phyloP scores from a whole-genome alignment of 2,329 filamentous ascomycete species.

The Ceratocystis papillata region DNA sequence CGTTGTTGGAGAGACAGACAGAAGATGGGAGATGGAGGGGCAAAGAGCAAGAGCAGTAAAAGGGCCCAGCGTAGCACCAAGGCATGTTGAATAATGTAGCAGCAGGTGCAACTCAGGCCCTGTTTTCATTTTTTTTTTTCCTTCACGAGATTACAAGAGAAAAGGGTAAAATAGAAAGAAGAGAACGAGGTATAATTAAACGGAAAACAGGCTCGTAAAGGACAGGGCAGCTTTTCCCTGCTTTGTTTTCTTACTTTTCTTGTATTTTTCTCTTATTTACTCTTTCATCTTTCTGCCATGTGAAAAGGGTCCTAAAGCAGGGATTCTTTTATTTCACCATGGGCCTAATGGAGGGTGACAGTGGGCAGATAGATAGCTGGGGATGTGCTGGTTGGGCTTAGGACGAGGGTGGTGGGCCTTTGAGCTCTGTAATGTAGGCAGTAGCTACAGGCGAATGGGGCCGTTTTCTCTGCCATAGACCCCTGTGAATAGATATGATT shows the following conservation, averaged over 20 bases:
- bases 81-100: too few species aligned
- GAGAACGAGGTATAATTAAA: neutral
- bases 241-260: neutral
- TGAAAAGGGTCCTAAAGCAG: constrained; percentile 10
- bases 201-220: neutral
- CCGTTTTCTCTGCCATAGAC: too few species aligned
- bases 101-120: too few species aligned
- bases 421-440: neutral
- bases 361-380: neutral
- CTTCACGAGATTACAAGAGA: neutral
- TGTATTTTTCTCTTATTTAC: neutral
- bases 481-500: too few species aligned
- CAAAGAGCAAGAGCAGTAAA: neutral
- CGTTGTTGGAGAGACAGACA: too few species aligned
- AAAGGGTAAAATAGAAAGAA: neutral
- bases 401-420: neutral
- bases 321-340: constrained; percentile 1
- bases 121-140: too few species aligned
- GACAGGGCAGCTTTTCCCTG: too few species aligned
- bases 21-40: neutral
- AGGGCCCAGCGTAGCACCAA: neutral
- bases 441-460: neutral
- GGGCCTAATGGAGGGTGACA: constrained; percentile 3
- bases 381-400: neutral
- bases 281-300: constrained; percentile 2